phyloP scores from a whole-genome alignment of 805 yeast genomes.

The Maudiozyma bulderi region DNA sequence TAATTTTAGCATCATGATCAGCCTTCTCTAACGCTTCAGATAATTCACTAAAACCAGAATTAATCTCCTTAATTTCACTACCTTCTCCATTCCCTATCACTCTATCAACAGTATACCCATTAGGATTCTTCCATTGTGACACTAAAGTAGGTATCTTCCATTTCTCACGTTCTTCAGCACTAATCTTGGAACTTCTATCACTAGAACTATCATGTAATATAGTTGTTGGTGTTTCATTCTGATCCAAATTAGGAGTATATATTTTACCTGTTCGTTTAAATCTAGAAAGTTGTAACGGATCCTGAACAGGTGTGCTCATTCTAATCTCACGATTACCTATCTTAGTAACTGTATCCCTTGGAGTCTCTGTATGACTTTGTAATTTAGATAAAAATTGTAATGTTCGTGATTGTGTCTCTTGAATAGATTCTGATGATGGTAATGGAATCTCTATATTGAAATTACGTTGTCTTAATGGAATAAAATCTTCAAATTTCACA shows the following conservation, averaged over 20 bases:
- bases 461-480: constrained; percentile 46
- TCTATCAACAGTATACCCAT: constrained; percentile 77
- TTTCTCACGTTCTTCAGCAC: constrained; percentile 62
- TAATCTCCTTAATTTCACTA: constrained; percentile 33
- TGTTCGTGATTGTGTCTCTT: constrained; percentile 45
- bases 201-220: constrained; percentile 33
- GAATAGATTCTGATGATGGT: constrained; percentile 40
- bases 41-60: constrained; percentile 50
- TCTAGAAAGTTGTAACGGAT: constrained; percentile 81
- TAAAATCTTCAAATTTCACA: constrained; percentile 44
- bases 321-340: constrained; percentile 34
- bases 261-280: constrained; percentile 53
- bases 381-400: constrained; percentile 26
- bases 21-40: constrained; percentile 68
- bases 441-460: constrained; percentile 33
- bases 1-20: constrained; percentile 49
- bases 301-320: constrained; percentile 32
- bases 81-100: constrained; percentile 38
- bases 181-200: constrained; percentile 29
- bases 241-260: constrained; percentile 39
- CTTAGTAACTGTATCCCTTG: constrained; percentile 22
- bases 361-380: background rate
- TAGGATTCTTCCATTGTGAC: constrained; percentile 92
- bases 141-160: constrained; percentile 90
- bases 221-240: constrained; percentile 17